Evolutionary conservation across 116 monocot species (phyloP), one percentile per base, ranked within the genome.

Genomic region (Dioscorea cayenensis): DNA sequence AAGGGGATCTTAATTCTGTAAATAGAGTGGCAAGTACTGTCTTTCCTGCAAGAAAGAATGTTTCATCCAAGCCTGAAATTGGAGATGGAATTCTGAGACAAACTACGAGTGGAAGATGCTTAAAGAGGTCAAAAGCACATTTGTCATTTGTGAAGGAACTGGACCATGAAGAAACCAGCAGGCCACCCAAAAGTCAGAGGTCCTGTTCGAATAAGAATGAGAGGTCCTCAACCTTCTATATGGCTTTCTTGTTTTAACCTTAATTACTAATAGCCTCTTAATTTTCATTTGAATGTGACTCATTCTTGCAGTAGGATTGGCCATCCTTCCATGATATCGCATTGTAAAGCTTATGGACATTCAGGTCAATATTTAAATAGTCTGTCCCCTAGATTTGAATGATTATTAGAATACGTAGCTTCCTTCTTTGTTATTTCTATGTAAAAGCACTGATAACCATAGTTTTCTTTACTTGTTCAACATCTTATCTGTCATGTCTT

Each of bases 71-170:
- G 28, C 85, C 80, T 74, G 92, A 96, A 69, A 75, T 73, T 66
- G 83, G 82, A 74, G 84, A 90, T 76, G 88, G 90, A 66, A 80
- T 92, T 51, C 73, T 88, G 66, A 88, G 90, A 68, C 84, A 87
- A 72, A 86, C 88, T 1, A 82, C 84, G 71, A 92, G 84, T 68
- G 93, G 88, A 72, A 82, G 96, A 74, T 72, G 82, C 51, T 75
- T 81, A 66, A 18, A 75, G 23, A 90, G 86, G 28, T 49, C 66
- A 17, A 92, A 86, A 72, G 72, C 84, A 66, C 68, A 80, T 29
- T 64, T 79, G 49, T 61, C 85, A 28, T 67, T 75, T 21, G 28
- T 75, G 23, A 96, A 84, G 77, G 90, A 83, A 76, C 7, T 73
- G 36, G 90, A 88, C 63, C 80, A 14, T 60, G 25, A 58, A n/a